Evolutionary conservation across 192 early-diverging fungal genomes (phyloP).

Genomic region (Paraglomus occultum): DNA sequence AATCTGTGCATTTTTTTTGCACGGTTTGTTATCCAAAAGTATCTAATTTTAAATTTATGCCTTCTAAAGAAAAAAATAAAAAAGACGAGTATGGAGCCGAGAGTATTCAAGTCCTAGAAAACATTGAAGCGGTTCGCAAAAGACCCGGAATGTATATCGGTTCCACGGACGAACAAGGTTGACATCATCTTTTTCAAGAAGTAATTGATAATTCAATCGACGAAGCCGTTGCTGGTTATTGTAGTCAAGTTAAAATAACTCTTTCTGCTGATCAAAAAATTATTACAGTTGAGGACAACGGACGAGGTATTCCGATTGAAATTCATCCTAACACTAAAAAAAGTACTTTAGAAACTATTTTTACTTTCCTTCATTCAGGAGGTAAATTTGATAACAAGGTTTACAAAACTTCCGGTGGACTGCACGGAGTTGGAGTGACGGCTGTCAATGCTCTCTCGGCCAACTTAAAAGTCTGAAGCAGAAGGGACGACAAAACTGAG

Average conservation of each 20-base stretch:
- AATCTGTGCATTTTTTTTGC: too few relatives aligned
- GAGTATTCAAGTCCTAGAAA: conserved; percentile 3
- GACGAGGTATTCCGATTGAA: conserved; percentile 5
- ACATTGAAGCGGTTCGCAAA: conserved; percentile 7
- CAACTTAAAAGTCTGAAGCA: background rate
- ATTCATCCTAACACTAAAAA: conserved; percentile 6
- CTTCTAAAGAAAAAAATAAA: background rate
- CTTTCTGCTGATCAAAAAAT: conserved; percentile 10
- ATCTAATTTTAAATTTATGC: background rate
- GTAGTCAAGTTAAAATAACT: background rate
- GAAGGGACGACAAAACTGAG: background rate
- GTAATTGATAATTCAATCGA: conserved; percentile 19
- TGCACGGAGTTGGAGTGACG: conserved; percentile 11
- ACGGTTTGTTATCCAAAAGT: background rate
- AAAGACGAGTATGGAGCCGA: background rate
- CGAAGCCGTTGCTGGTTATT: conserved; percentile 19
- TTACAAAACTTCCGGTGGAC: conserved; percentile 20
- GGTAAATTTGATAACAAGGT: conserved; percentile 13
- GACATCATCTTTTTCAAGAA: conserved; percentile 17
- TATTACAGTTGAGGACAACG: conserved; percentile 7
- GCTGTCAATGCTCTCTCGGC: background rate
- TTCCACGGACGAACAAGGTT: conserved; percentile 19
- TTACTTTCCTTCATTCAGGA: background rate
- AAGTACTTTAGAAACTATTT: conserved; percentile 14
- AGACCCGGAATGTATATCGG: conserved; percentile 15